A percentile compares a stretch with the other conserved stretches of the same genome.
Conservation (phyloP, 2,329 filamentous ascomycete genomes). For the Diaporthe australafricana region DNA sequence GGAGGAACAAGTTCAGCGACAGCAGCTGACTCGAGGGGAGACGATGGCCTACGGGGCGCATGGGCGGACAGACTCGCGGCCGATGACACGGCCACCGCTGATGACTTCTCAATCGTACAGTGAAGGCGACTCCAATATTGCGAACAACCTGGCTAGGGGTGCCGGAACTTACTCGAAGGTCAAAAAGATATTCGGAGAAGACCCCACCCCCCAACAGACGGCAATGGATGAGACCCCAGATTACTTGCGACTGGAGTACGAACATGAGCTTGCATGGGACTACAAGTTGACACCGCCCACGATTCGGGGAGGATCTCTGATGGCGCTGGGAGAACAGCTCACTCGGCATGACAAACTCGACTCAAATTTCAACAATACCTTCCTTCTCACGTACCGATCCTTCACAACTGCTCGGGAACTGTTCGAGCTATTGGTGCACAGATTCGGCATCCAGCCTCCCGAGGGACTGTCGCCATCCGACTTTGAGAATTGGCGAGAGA, state of each 20-base stretch:
- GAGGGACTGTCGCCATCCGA: conserved; percentile 81
- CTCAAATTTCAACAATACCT: conserved; percentile 96
- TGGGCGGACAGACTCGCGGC: conserved; percentile 69
- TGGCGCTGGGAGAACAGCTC: conserved; percentile 92
- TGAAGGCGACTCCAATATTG: conserved; percentile 66
- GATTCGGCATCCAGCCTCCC: conserved; percentile 93
- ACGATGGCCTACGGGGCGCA: conserved; percentile 68
- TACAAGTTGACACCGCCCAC: conserved; percentile 79
- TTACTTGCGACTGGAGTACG: conserved; percentile 87
- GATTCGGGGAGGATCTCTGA: conserved; percentile 89
- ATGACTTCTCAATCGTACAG: conserved; percentile 72
- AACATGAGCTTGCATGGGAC: conserved; percentile 91
- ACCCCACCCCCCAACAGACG: conserved; percentile 62
- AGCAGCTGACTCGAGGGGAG: conserved; percentile 67
- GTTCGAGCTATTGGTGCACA: conserved; percentile 90
- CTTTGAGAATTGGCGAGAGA: conserved; percentile 88
- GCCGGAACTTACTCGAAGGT: conserved; percentile 68
- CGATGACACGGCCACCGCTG: conserved; percentile 57
- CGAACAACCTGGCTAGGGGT: conserved; percentile 66
- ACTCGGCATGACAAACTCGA: conserved; percentile 96
- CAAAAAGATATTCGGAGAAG: conserved; percentile 75
- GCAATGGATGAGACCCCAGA: conserved; percentile 82
- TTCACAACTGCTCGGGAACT: conserved; percentile 92
- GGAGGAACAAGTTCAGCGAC: conserved; percentile 60
- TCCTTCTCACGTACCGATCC: conserved; percentile 94